These are phyloP conservation scores for Pseudogymnoascus sp. DNA, from an alignment of 2,329 filamentous ascomycete genomes.

Conservation along the genomic window DNA sequence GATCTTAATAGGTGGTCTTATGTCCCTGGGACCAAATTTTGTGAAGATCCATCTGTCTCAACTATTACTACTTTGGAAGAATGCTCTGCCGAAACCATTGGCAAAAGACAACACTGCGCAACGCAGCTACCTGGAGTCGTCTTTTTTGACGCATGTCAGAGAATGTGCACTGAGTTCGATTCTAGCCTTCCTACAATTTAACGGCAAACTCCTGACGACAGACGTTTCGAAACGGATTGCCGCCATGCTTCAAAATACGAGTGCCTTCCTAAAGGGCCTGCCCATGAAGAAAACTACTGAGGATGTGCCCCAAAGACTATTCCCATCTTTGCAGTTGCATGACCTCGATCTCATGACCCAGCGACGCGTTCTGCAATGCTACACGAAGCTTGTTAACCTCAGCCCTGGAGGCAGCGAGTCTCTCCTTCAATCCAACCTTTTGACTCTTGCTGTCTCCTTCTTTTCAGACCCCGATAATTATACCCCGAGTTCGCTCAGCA, in stretches of 20 bases:
- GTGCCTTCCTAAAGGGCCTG: conserved; percentile 77
- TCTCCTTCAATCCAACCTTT: conserved; percentile 80
- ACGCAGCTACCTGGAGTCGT: conserved; percentile 77
- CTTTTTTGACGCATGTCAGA: conserved; percentile 86
- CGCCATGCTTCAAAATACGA: conserved; percentile 90
- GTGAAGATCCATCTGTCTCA: conserved; percentile 98
- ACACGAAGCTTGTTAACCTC: conserved; percentile 80
- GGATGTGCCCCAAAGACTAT: conserved; percentile 75
- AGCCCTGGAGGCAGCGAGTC: conserved; percentile 83
- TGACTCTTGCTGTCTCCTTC: conserved; percentile 80
- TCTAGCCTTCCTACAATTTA: conserved; percentile 86
- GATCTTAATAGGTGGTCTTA: conserved; percentile 92
- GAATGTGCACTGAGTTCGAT: conserved; percentile 92
- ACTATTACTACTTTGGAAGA: conserved; percentile 90
- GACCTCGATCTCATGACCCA: conserved; percentile 92
- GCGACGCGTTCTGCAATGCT: conserved; percentile 87
- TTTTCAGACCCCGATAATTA: conserved; percentile 93
- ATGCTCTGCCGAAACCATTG: conserved; percentile 89
- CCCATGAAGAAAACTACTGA: conserved; percentile 79
- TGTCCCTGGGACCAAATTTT: conserved; percentile 95
- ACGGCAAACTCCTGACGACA: conserved; percentile 80
- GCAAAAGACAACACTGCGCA: conserved; percentile 83
- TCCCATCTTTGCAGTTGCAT: conserved; percentile 77
- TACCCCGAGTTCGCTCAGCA: conserved; percentile 73
- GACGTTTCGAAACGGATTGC: conserved; percentile 91